Evolutionary conservation across 1,284 basidiomycete species (phyloP).

Genomic region (Rhodofomes roseus): DNA sequence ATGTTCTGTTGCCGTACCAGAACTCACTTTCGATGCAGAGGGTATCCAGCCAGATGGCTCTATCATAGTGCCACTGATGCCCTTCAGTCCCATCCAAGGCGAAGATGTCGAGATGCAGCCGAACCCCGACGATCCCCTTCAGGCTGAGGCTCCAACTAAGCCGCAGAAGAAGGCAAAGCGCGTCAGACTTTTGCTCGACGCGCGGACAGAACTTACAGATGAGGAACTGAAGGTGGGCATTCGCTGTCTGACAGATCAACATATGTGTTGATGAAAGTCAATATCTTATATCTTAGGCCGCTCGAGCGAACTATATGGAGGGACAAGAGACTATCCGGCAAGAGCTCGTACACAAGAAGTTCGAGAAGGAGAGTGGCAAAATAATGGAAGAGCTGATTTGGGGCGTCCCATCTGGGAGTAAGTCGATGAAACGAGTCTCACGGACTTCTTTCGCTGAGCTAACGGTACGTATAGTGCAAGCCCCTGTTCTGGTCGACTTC

Average conservation of each 20-base stretch:
- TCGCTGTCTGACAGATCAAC: background rate
- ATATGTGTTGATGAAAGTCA: slow-evolving; percentile 1
- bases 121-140: background rate
- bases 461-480: slow-evolving; percentile 52
- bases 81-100: slow-evolving; percentile 15
- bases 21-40: background rate
- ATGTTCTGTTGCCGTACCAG: background rate
- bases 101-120: slow-evolving; percentile 8
- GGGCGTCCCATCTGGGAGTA: slow-evolving; percentile 64
- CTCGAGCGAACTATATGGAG: slow-evolving; percentile 64
- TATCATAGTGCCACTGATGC: slow-evolving; percentile 22
- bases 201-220: slow-evolving; percentile 71
- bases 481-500: slow-evolving; percentile 60
- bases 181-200: slow-evolving; percentile 47
- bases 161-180: slow-evolving; percentile 34
- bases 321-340: slow-evolving; percentile 52
- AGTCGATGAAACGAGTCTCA: slow-evolving; percentile 19
- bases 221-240: slow-evolving; percentile 63
- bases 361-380: slow-evolving; percentile 51
- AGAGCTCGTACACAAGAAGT: slow-evolving; percentile 47
- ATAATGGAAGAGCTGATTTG: slow-evolving; percentile 63
- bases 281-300: slow-evolving; percentile 36
- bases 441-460: background rate
- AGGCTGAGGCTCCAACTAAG: slow-evolving; percentile 35
- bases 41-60: slow-evolving; percentile 15